A percentile compares a stretch with the other conserved stretches of the same genome.
phyloP scores from a whole-genome alignment of 2,329 filamentous ascomycete species.

The Exophiala sp. region DNA sequence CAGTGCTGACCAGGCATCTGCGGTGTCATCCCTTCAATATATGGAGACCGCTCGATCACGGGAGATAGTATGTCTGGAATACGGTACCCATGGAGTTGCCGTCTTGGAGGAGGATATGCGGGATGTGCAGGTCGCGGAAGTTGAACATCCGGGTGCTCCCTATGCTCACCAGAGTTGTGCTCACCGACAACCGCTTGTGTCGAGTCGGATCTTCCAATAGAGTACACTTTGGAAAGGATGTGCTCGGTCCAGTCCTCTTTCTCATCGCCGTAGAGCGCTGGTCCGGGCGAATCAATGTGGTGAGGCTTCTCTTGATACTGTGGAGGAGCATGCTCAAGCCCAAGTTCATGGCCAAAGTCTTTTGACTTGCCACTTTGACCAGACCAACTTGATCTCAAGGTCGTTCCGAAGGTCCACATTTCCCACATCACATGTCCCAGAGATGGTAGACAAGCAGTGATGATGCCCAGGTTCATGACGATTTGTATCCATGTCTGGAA shows the following conservation, averaged over 20 bases:
- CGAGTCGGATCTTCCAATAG: slow-evolving; percentile 9
- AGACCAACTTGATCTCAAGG: neutral
- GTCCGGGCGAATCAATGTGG: slow-evolving; percentile 1
- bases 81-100: neutral
- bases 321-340: neutral
- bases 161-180: neutral
- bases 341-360: slow-evolving; percentile 18
- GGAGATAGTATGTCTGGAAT: neutral
- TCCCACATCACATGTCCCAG: slow-evolving; percentile 19
- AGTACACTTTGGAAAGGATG: neutral
- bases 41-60: neutral
- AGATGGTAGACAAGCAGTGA: slow-evolving; percentile 22
- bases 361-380: neutral
- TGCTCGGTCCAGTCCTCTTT: slow-evolving; percentile 5
- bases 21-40: slow-evolving; percentile 1
- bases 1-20: neutral
- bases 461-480: slow-evolving; percentile 21
- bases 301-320: slow-evolving; percentile 3
- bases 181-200: neutral
- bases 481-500: slow-evolving; percentile 22
- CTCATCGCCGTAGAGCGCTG: slow-evolving; percentile 1
- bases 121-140: no score
- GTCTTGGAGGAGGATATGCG: slow-evolving; percentile 1
- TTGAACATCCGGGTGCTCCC: neutral
- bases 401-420: slow-evolving; percentile 10